These are phyloP conservation scores for Carpinus fangiana DNA, from an alignment of 306 rosid species.

Conservation along the genomic window DNA sequence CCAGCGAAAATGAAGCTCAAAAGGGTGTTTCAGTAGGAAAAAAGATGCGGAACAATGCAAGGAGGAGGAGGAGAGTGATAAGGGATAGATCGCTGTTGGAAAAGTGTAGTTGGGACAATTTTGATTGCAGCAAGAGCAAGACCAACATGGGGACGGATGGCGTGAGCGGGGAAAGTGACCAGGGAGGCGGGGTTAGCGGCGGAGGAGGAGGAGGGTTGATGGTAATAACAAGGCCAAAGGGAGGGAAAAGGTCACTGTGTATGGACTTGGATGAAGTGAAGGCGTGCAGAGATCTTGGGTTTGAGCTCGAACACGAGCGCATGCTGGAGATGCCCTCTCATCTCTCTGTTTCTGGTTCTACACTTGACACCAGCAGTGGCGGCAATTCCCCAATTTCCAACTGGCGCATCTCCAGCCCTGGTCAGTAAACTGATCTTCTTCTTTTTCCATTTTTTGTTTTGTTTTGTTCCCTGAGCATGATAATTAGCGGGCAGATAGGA, in stretches of 20 bases:
- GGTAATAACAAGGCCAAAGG: slow-evolving; percentile 71
- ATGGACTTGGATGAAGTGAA: slow-evolving; percentile 88
- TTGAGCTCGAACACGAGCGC: slow-evolving; percentile 63
- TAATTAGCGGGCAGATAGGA: no score
- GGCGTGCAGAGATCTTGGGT: slow-evolving; percentile 90
- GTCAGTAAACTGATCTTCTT: slow-evolving; percentile 26
- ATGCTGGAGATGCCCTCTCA: slow-evolving; percentile 50
- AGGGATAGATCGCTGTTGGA: slow-evolving; percentile 21
- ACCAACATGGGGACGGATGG: slow-evolving; percentile 16
- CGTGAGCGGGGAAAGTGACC: slow-evolving; percentile 47
- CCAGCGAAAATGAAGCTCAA: slow-evolving; percentile 56
- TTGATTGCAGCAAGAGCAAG: slow-evolving; percentile 18
- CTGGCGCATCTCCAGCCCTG: slow-evolving; percentile 81
- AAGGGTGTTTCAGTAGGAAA: slow-evolving; percentile 5
- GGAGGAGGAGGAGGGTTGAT: slow-evolving; percentile 42
- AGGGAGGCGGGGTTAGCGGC: slow-evolving; percentile 33
- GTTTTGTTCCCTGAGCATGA: no score
- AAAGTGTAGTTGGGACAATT: slow-evolving; percentile 4
- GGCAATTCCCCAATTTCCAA: slow-evolving; percentile 67
- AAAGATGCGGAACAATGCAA: slow-evolving; percentile 10
- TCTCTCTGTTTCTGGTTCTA: slow-evolving; percentile 40
- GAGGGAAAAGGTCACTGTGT: slow-evolving; percentile 63
- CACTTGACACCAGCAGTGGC: slow-evolving; percentile 69
- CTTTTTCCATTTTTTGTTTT: neutral
- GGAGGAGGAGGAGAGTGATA: slow-evolving; percentile 33